These are phyloP conservation scores for Fusarium nanum DNA, from an alignment of 2,329 filamentous ascomycete species.

Conservation along the genomic window DNA sequence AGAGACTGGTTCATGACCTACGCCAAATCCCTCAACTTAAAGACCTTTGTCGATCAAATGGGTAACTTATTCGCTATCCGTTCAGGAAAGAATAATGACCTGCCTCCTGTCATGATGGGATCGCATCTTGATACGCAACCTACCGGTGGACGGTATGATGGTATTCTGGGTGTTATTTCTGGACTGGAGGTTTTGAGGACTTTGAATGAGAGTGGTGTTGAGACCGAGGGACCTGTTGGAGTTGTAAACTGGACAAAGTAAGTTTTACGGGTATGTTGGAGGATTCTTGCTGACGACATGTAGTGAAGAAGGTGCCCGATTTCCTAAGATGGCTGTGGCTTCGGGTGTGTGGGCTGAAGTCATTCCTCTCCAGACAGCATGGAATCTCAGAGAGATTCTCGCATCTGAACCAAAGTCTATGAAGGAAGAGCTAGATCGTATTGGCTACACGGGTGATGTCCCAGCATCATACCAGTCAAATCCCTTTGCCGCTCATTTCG, in stretches of 20 bases:
- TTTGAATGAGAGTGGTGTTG: background rate
- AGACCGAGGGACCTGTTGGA: background rate
- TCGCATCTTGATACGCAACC: constrained; percentile 14
- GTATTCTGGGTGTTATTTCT: constrained; percentile 1
- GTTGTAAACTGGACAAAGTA: constrained; percentile 12
- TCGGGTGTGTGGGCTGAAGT: constrained; percentile 8
- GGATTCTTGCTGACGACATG: background rate
- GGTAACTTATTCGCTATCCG: constrained; percentile 3
- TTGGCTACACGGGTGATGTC: background rate
- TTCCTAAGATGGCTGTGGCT: constrained; percentile 12
- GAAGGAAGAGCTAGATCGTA: constrained; percentile 14
- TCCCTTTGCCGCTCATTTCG: constrained; percentile 4
- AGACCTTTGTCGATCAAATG: background rate
- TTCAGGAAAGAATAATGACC: background rate
- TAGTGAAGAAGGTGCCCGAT: constrained; percentile 6
- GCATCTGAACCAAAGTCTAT: background rate
- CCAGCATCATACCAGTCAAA: constrained; percentile 6
- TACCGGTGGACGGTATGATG: constrained; percentile 1
- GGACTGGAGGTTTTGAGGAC: constrained; percentile 6
- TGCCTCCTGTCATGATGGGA: constrained; percentile 3
- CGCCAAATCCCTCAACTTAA: background rate
- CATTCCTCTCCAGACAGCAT: constrained; percentile 1
- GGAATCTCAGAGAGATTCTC: background rate
- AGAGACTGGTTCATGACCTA: constrained; percentile 19
- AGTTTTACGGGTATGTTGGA: no score